phyloP scores from a whole-genome alignment of 2,329 filamentous ascomycete species.

The Claviceps pazoutovae region DNA sequence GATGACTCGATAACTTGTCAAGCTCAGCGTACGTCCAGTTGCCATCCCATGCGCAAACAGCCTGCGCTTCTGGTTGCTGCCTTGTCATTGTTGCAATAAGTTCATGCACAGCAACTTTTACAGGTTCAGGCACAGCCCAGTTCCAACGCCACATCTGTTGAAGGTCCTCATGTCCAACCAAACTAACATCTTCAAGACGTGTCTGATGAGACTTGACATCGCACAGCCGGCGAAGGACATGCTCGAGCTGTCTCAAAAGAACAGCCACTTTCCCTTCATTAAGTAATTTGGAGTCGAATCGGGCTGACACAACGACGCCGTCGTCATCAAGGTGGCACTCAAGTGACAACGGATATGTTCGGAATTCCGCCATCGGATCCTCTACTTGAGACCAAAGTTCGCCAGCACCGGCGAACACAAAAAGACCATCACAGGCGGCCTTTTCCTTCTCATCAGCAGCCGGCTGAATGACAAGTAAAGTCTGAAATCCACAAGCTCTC shows the following conservation, averaged over 20 bases:
- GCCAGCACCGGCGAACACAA: background rate
- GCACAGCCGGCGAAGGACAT: conserved; percentile 7
- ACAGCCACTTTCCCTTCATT: conserved; percentile 2
- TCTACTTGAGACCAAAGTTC: background rate
- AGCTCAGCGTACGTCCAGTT: conserved; percentile 12
- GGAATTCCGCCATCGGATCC: conserved; percentile 1
- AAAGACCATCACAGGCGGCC: background rate
- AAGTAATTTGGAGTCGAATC: conserved; percentile 7
- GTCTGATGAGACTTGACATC: background rate
- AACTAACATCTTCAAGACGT: conserved; percentile 1
- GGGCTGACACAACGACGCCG: conserved; percentile 5
- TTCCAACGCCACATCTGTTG: conserved; percentile 4
- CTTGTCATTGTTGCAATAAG: background rate
- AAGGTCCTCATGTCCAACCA: conserved; percentile 1
- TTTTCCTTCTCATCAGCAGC: conserved; percentile 2
- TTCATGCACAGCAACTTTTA: background rate
- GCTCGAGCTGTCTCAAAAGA: conserved; percentile 4
- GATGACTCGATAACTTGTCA: conserved; percentile 8
- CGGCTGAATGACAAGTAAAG: conserved; percentile 6
- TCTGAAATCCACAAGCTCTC: conserved; percentile 9
- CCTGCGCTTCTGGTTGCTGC: conserved; percentile 2
- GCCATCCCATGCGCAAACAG: conserved; percentile 14
- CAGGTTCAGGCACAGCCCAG: background rate
- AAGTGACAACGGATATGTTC: conserved; percentile 1
- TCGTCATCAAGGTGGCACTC: conserved; percentile 1